phyloP scores from a whole-genome alignment of 805 yeast species.

The Starmerella potacharoeniae region DNA sequence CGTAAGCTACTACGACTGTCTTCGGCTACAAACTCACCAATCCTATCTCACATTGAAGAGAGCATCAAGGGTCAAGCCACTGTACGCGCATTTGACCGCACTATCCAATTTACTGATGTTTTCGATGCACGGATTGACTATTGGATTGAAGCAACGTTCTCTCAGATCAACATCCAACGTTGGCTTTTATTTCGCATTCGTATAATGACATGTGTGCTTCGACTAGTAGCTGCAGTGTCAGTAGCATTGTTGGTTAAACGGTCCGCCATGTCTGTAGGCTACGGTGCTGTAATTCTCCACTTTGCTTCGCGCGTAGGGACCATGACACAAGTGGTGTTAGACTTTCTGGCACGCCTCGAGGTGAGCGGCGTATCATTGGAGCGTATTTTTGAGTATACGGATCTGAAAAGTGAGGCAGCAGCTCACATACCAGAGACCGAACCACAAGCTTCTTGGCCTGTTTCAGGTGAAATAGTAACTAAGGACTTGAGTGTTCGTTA shows the following conservation, averaged over 20 bases:
- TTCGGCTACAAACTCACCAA: constrained; percentile 60
- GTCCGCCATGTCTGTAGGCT: constrained; percentile 64
- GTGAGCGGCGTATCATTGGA: constrained; percentile 87
- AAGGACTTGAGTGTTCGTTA: constrained; percentile 67
- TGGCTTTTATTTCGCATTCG: constrained; percentile 90
- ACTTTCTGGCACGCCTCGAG: constrained; percentile 89
- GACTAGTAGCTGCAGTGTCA: constrained; percentile 66
- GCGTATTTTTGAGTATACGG: constrained; percentile 67
- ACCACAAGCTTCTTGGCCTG: constrained; percentile 68
- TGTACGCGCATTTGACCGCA: constrained; percentile 60
- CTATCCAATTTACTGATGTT: constrained; percentile 42
- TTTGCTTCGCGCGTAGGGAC: constrained; percentile 80
- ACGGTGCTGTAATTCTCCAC: constrained; percentile 79
- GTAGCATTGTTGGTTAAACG: constrained; percentile 50
- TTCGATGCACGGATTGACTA: constrained; percentile 23
- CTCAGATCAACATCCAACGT: constrained; percentile 71
- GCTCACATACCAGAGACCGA: constrained; percentile 49
- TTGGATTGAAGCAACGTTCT: constrained; percentile 40
- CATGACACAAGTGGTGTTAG: constrained; percentile 76
- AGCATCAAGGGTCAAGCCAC: constrained; percentile 66
- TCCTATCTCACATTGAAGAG: constrained; percentile 73
- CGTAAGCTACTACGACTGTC: constrained; percentile 67
- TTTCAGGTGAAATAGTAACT: constrained; percentile 53
- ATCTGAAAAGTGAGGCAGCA: constrained; percentile 73
- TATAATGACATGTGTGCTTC: constrained; percentile 69